Percentiles rank a stretch among this genome's conserved stretches.
Conservation (phyloP, 768 basidiomycete species). For the Hortiboletus flavorubellus region DNA sequence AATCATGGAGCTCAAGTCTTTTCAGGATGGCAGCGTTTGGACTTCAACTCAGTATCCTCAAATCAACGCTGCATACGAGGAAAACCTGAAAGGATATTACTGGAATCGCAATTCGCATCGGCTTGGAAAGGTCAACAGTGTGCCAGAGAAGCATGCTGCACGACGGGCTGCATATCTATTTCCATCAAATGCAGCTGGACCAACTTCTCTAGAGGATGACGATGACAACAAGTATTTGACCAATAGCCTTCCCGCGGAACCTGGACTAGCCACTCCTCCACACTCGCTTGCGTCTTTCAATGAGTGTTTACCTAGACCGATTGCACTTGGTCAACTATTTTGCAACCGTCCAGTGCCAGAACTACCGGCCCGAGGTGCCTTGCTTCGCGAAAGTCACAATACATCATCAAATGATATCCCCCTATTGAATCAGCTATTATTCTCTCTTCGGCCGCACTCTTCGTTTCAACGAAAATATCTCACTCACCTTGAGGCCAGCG, state of each 20-base stretch:
- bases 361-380: not conserved
- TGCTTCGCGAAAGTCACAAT: too few species aligned
- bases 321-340: not conserved
- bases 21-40: too few species aligned
- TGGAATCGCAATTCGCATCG: not conserved
- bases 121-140: too few species aligned
- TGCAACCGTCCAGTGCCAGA: not conserved
- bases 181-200: not conserved
- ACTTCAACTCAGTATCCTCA: not conserved
- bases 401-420: not conserved
- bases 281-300: too few species aligned
- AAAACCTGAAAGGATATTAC: not conserved
- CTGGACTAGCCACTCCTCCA: too few species aligned
- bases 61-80: not conserved
- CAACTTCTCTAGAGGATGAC: too few species aligned
- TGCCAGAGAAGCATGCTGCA: not conserved
- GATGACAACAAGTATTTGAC: too few species aligned
- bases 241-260: too few species aligned
- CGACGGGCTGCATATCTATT: not conserved
- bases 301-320: not conserved
- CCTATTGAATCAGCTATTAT: not conserved
- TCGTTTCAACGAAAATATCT: not conserved
- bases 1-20: constrained; percentile 31
- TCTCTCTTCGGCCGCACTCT: not conserved
- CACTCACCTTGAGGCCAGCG: not conserved